These are phyloP conservation scores for Hypoxylon sp. DNA, from an alignment of 2,329 filamentous ascomycete species.

Conservation along the genomic window DNA sequence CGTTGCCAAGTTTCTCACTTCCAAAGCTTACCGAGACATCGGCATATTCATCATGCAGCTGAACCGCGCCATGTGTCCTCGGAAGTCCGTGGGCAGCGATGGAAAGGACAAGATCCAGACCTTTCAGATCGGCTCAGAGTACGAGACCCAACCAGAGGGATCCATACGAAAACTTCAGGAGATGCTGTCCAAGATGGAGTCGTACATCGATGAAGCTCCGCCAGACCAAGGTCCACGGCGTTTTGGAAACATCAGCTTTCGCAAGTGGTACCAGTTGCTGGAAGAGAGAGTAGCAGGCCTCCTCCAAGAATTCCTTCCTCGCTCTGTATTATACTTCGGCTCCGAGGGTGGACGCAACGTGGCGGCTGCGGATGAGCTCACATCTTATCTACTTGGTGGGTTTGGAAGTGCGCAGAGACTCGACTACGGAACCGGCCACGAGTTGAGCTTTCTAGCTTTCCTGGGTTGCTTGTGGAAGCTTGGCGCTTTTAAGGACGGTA, in stretches of 20 bases:
- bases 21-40: slow-evolving; percentile 86
- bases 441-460: slow-evolving; percentile 93
- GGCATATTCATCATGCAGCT: slow-evolving; percentile 88
- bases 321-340: slow-evolving; percentile 42
- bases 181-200: slow-evolving; percentile 70
- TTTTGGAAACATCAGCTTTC: slow-evolving; percentile 92
- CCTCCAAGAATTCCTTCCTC: slow-evolving; percentile 63
- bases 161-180: slow-evolving; percentile 70
- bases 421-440: slow-evolving; percentile 96
- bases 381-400: slow-evolving; percentile 79
- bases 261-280: slow-evolving; percentile 79
- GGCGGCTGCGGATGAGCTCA: slow-evolving; percentile 71
- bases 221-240: slow-evolving; percentile 85
- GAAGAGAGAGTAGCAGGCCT: slow-evolving; percentile 65
- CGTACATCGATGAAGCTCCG: slow-evolving; percentile 78
- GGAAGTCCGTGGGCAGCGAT: slow-evolving; percentile 54
- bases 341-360: slow-evolving; percentile 43
- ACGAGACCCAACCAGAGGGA: slow-evolving; percentile 54
- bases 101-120: slow-evolving; percentile 55
- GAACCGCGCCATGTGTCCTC: slow-evolving; percentile 84
- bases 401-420: slow-evolving; percentile 90
- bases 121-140: slow-evolving; percentile 53
- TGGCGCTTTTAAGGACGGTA: slow-evolving; percentile 72
- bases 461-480: slow-evolving; percentile 91
- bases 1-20: slow-evolving; percentile 80